These are phyloP conservation scores for Cunninghamia lanceolata DNA, from an alignment of 75 land plant species.

Conservation along the genomic window DNA sequence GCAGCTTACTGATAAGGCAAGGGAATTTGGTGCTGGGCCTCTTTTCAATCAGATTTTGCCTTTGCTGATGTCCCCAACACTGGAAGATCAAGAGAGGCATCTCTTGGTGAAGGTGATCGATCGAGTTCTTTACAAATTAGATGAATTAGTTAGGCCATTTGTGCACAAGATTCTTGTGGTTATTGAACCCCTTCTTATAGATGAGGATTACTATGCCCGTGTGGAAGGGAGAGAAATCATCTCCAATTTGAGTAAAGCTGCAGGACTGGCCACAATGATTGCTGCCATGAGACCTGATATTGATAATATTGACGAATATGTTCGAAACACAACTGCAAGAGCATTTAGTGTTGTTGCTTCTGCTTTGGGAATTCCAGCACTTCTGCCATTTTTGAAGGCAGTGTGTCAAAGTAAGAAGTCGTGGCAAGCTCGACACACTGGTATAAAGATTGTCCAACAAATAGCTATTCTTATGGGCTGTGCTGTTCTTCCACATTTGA, in stretches of 20 bases:
- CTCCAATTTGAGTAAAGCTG: constrained; percentile 95
- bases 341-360: constrained; percentile 99
- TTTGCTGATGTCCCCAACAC: constrained; percentile 93
- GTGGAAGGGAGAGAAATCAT: constrained; percentile 97
- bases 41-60: constrained; percentile 90
- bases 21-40: constrained; percentile 98
- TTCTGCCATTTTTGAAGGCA: constrained; percentile 90
- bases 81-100: constrained; percentile 97
- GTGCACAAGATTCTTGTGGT: constrained; percentile 98
- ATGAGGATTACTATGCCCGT: constrained; percentile 99
- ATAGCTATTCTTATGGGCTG: constrained; percentile 99
- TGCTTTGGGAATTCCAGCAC: constrained; percentile 96
- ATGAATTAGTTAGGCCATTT: constrained; percentile 94
- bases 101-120: constrained; percentile 97
- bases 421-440: constrained; percentile 99
- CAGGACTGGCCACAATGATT: constrained; percentile 98
- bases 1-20: constrained; percentile 94
- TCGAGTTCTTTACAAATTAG: constrained; percentile 88
- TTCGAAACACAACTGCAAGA: constrained; percentile 95
- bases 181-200: constrained; percentile 93
- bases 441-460: constrained; percentile 97
- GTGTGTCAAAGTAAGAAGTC: constrained; percentile 99
- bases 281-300: constrained; percentile 99
- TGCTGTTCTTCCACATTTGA: constrained; percentile 95
- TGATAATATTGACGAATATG: constrained; percentile 98